Percentiles rank a stretch among this genome's conserved stretches.
phyloP scores from a whole-genome alignment of 441 rosid species.

The Rhodomyrtus psidioides region DNA sequence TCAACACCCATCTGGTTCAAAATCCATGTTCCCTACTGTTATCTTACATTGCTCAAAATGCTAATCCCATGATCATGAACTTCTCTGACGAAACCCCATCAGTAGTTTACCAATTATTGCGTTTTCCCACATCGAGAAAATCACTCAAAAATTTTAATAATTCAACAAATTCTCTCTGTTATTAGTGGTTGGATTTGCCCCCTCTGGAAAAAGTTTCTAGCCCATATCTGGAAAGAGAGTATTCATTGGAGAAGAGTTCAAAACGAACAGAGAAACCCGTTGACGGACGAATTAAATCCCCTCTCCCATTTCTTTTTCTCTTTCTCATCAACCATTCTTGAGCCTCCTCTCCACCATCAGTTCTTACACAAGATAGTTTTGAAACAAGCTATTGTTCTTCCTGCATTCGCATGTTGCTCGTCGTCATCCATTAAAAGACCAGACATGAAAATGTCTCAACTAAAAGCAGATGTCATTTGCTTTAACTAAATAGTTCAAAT shows the following conservation, averaged over 20 bases:
- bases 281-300: background rate
- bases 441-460: background rate
- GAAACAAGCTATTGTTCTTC: background rate
- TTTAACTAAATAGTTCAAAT: background rate
- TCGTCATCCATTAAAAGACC: background rate
- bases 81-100: too few species aligned
- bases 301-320: background rate
- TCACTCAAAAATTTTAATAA: too few species aligned
- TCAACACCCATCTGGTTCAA: too few species aligned
- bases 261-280: background rate
- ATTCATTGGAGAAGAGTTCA: background rate
- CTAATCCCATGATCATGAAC: too few species aligned
- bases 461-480: background rate
- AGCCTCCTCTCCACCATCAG: background rate
- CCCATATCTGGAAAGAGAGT: background rate
- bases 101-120: too few species aligned
- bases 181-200: background rate
- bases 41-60: too few species aligned
- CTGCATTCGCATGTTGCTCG: background rate
- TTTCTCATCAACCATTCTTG: background rate
- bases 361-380: background rate
- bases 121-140: too few species aligned
- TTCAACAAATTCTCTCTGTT: background rate
- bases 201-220: background rate
- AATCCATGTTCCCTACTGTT: too few species aligned